These are phyloP conservation scores for Fusarium sp. DNA, from an alignment of 2,329 filamentous ascomycete species.

Conservation along the genomic window DNA sequence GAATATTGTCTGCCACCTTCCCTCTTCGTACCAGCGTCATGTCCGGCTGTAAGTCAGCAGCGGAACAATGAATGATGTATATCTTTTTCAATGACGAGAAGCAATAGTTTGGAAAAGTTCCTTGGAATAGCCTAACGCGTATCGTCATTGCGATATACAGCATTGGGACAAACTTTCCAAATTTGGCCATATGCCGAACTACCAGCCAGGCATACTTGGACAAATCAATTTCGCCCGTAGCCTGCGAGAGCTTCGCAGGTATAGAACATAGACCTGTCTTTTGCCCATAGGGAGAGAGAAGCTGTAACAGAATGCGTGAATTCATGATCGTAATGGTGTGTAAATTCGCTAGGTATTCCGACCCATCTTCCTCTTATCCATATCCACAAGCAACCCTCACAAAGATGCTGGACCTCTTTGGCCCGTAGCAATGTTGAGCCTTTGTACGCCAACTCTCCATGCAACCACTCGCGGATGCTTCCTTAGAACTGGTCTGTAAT, in stretches of 20 bases:
- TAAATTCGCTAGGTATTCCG: constrained; percentile 39
- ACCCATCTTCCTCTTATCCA: constrained; percentile 11
- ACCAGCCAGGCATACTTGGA: neutral
- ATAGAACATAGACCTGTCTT: neutral
- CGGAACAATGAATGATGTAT: too few species aligned
- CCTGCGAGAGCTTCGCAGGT: neutral
- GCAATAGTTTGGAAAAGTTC: neutral
- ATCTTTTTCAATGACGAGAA: too few species aligned
- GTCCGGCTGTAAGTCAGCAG: too few species aligned
- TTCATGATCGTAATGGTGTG: constrained; percentile 44
- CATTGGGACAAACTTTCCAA: neutral
- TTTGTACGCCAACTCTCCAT: constrained; percentile 6
- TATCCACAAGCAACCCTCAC: constrained; percentile 6
- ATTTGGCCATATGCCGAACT: neutral
- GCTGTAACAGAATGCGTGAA: constrained; percentile 38
- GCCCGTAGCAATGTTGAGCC: constrained; percentile 8
- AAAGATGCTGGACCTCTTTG: constrained; percentile 4
- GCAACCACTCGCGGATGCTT: constrained; percentile 5
- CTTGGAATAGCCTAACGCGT: neutral
- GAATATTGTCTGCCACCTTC: too few species aligned
- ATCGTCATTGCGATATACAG: neutral
- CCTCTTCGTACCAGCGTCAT: too few species aligned
- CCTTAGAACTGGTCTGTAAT: constrained; percentile 41
- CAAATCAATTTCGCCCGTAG: neutral
- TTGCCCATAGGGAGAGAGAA: neutral